phyloP scores from a whole-genome alignment of 2,329 filamentous ascomycete genomes.

The Trichocomaceae sp. region DNA sequence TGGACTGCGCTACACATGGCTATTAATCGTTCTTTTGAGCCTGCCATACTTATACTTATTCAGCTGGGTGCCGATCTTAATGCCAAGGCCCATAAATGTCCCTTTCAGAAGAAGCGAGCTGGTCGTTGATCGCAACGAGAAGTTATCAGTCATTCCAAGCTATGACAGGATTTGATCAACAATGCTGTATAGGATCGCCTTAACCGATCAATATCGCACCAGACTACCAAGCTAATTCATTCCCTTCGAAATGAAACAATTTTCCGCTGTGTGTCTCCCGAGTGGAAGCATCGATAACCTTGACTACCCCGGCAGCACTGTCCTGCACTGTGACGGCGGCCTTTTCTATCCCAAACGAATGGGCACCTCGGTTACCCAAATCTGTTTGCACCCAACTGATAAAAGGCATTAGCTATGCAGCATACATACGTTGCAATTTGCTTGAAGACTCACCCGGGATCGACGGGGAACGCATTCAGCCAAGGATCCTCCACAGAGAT shows the following conservation, averaged over 20 bases:
- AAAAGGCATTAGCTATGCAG: not conserved
- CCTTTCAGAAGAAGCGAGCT: not conserved
- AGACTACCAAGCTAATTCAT: conserved; percentile 18
- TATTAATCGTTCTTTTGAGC: conserved; percentile 17
- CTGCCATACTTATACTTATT: conserved; percentile 19
- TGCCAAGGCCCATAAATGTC: conserved; percentile 10
- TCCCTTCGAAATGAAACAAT: conserved; percentile 18
- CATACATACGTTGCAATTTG: not conserved
- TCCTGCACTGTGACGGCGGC: conserved; percentile 19
- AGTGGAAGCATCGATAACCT: conserved; percentile 15
- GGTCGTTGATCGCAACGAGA: no score
- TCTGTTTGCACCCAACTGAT: conserved; percentile 21
- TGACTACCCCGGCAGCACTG: conserved; percentile 16
- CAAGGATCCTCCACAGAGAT: conserved; percentile 6
- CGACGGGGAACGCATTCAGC: conserved; percentile 17
- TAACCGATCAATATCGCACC: not conserved
- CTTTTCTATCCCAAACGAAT: conserved; percentile 14
- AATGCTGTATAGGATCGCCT: not conserved
- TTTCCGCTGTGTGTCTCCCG: conserved; percentile 16
- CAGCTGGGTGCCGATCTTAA: conserved; percentile 20
- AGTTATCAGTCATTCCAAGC: no score
- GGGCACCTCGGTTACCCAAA: conserved; percentile 18
- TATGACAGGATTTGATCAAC: no score
- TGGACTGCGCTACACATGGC: conserved; percentile 24
- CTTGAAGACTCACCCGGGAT: conserved; percentile 15